A percentile compares a stretch with the other conserved stretches of the same genome.
Evolutionary conservation across 2,329 filamentous ascomycete species (phyloP).

Genomic region (Ascochyta rabiei): DNA sequence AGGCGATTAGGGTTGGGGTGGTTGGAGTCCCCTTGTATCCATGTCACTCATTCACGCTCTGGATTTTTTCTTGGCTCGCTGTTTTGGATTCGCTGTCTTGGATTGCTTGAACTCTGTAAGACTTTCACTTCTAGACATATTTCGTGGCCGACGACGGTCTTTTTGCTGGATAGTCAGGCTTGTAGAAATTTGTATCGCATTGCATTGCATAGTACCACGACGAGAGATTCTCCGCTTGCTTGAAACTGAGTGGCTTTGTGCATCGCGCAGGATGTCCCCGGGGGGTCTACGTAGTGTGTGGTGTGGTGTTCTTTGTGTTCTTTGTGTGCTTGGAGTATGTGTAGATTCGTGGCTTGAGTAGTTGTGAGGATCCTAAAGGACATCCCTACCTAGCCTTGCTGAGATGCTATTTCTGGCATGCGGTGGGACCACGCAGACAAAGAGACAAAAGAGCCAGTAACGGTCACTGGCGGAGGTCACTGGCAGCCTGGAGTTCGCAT

Average conservation of each 20-base stretch:
- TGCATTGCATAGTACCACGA: not conserved
- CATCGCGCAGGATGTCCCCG: not conserved
- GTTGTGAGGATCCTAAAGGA: not conserved
- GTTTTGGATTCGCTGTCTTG: not conserved
- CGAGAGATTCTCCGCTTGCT: no score
- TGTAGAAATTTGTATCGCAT: slow-evolving; percentile 13
- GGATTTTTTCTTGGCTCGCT: slow-evolving; percentile 1
- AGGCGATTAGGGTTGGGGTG: not conserved
- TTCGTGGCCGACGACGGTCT: not conserved
- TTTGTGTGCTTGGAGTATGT: not conserved
- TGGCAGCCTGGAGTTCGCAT: not conserved
- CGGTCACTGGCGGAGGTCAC: not conserved
- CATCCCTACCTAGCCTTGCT: not conserved
- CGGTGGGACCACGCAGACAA: not conserved
- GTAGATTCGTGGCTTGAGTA: not conserved
- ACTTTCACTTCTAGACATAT: slow-evolving; percentile 13
- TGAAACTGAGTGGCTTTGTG: no score
- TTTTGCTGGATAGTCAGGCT: slow-evolving; percentile 11
- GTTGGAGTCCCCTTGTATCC: slow-evolving; percentile 12
- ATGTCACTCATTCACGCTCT: slow-evolving; percentile 29
- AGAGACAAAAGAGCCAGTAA: not conserved
- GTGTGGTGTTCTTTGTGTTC: no score
- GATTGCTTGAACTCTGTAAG: no score
- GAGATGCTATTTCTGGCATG: not conserved
- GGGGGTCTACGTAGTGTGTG: not conserved